Evolutionary conservation across 2,329 filamentous ascomycete genomes (phyloP).

Genomic region (Alternaria incomplexa): DNA sequence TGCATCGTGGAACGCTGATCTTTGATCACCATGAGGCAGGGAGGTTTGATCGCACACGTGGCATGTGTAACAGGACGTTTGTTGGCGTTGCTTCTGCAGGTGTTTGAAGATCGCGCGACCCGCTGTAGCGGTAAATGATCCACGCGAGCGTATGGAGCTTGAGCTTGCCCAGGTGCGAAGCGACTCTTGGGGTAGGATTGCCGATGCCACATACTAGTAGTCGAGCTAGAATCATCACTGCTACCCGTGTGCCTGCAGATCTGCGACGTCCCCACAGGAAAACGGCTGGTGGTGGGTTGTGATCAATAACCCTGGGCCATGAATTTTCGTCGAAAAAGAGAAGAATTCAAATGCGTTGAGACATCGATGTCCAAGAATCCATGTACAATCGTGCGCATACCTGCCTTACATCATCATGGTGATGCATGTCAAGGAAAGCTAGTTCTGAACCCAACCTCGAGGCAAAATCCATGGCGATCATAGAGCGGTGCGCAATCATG

Average conservation of each 20-base stretch:
- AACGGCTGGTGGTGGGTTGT: not conserved
- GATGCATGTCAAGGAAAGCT: not conserved
- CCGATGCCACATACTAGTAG: not conserved
- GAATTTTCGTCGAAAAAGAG: not conserved
- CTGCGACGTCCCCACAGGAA: not conserved
- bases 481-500: not conserved
- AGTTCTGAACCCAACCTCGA: not conserved
- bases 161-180: not conserved
- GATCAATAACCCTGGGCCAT: not conserved
- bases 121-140: constrained; percentile 1
- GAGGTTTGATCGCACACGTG: not conserved
- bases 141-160: not conserved
- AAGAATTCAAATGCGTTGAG: not conserved
- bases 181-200: not conserved
- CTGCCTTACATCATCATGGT: not conserved
- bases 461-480: not conserved
- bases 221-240: not conserved
- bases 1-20: not conserved
- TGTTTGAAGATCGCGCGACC: not conserved
- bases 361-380: not conserved
- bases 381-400: not conserved
- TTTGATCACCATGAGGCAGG: not conserved
- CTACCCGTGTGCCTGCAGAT: not conserved
- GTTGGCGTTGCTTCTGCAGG: not conserved
- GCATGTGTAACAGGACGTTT: not conserved